Percentiles rank a stretch among this genome's conserved stretches.
Evolutionary conservation across 768 basidiomycete genomes (phyloP).

Genomic region (Mycena belliarum): DNA sequence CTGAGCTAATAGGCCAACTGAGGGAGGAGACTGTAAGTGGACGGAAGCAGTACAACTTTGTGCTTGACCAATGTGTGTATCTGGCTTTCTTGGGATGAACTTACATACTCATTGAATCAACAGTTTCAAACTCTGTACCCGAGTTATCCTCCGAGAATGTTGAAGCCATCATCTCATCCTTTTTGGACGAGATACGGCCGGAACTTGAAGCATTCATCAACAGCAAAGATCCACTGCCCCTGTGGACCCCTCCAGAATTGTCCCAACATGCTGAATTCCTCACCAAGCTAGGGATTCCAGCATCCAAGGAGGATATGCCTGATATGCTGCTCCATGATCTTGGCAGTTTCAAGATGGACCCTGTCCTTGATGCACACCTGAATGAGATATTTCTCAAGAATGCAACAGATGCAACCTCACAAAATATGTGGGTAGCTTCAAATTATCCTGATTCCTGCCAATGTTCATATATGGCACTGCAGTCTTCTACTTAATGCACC

Average conservation of each 20-base stretch:
- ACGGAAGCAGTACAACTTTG: not conserved
- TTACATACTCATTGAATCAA: no score
- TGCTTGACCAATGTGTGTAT: not conserved
- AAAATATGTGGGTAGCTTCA: not conserved
- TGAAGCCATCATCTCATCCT: no score
- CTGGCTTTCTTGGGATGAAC: no score
- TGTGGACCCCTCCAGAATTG: not conserved
- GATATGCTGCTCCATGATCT: conserved; percentile 1
- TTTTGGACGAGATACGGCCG: not conserved
- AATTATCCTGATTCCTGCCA: no score
- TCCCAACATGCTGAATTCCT: not conserved
- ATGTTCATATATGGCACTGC: no score
- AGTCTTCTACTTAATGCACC: conserved; percentile 2
- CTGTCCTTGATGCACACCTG: not conserved
- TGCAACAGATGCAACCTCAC: not conserved
- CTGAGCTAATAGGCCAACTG: not conserved
- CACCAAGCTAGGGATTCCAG: not conserved
- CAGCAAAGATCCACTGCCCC: not conserved
- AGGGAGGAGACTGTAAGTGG: not conserved
- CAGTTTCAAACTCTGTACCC: not conserved
- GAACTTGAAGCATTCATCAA: not conserved
- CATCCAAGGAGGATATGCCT: not conserved
- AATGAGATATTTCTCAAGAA: not conserved
- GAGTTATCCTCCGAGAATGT: not conserved
- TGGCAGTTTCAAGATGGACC: not conserved